Evolutionary conservation across 1,284 basidiomycete genomes (phyloP), one percentile per base, ranked within the genome.

Genomic region (Sporisorium scitamineum): DNA sequence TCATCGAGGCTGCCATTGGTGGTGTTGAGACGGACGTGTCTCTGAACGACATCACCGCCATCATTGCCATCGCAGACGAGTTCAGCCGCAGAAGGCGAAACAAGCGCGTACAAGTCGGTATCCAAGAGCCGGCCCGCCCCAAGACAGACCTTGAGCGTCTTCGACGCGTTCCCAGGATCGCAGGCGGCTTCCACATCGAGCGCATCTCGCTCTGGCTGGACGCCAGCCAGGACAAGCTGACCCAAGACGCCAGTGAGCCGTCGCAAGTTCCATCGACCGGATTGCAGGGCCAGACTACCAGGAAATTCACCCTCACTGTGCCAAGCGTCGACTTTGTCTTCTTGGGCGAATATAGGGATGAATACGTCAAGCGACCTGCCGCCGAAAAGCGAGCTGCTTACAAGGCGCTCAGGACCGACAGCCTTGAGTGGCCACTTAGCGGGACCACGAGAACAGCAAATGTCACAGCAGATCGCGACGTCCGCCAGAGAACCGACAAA

Each of bases 341-440:
- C 29, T 65, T 76, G 22, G 80, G 68, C 29, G 62, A 70, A 16
- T 82, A 82, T 48, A 54, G 47, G 20, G 81, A 82, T 51, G 63
- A 73, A 18, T 80, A 76, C 47, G 72, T 81, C 51, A 71, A 66
- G 52, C 55, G 81, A 18, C 57, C 70, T 6, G 55, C 69, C 1
- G 61, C 61, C 20, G 76, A 78, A 26, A 72, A 78, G 48, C 59
- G 74, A 9, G 61, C 64, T 20, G 80, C 76, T 22, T 82, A 80
- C 66, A 81, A 80, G 53, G 79, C 78, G 24, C 61, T 81, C 20
- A 61, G 41, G 48, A 57, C 39, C 37, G 78, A 81, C 51, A 51
- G 53, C 22, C 71, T 81, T 14, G 76, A 81, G 58, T 81, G 78
- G 78, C 67, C 74, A 1, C 41, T 81, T 32, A 70, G 54, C 51